Evolutionary conservation across 352 stramenopile genomes (phyloP).

Genomic region (Globisporangium viniferum): DNA sequence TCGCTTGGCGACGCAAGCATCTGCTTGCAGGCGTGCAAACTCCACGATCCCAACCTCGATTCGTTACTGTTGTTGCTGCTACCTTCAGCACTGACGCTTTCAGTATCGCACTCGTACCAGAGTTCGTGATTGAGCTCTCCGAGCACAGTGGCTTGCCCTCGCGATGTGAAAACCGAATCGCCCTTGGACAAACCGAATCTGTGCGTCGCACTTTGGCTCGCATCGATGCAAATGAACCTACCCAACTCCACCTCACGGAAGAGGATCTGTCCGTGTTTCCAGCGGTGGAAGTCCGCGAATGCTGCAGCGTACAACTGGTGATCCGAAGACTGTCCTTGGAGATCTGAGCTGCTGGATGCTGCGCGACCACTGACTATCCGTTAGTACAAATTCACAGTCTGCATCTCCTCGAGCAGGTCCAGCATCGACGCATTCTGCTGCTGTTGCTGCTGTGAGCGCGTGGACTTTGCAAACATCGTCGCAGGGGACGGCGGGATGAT

Average conservation of each 20-base stretch:
- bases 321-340: neutral
- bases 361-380: neutral
- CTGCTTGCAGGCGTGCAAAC: constrained; percentile 35
- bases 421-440: constrained; percentile 34
- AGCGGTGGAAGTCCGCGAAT: constrained; percentile 27
- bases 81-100: neutral
- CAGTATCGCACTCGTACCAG: constrained; percentile 52
- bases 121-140: constrained; percentile 60
- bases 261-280: constrained; percentile 22
- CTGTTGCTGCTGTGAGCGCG: constrained; percentile 18
- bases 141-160: constrained; percentile 56
- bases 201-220: constrained; percentile 19
- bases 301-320: constrained; percentile 23
- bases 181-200: constrained; percentile 42
- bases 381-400: constrained; percentile 26
- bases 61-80: neutral
- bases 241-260: constrained; percentile 36
- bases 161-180: constrained; percentile 59
- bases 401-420: constrained; percentile 29
- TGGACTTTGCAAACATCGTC: constrained; percentile 8
- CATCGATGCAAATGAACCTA: constrained; percentile 34
- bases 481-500: constrained; percentile 40
- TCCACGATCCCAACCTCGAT: constrained; percentile 39
- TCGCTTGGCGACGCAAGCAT: constrained; percentile 41
- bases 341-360: neutral